Evolutionary conservation across 352 stramenopile species (phyloP).

Genomic region (Pythium brachiatum): DNA sequence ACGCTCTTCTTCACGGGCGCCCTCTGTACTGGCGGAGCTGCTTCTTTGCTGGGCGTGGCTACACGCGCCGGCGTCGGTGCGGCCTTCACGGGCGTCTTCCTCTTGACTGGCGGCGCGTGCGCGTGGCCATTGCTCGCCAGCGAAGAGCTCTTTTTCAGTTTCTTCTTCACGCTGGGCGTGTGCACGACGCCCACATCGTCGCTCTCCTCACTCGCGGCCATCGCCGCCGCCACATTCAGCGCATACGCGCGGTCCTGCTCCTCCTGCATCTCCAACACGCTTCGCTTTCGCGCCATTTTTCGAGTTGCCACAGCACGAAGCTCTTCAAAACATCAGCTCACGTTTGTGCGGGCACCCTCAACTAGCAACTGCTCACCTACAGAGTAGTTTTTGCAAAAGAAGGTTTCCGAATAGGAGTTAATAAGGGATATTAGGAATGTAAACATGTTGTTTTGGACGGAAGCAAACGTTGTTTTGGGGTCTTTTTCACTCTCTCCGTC

Average conservation of each 20-base stretch:
- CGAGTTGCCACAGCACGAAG: neutral
- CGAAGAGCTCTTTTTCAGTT: slow-evolving; percentile 10
- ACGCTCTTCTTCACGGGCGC: slow-evolving; percentile 4
- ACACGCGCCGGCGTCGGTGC: neutral
- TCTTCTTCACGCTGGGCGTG: slow-evolving; percentile 22
- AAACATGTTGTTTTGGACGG: neutral
- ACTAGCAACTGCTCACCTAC: neutral
- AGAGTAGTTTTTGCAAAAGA: neutral
- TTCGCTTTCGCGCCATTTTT: slow-evolving; percentile 59
- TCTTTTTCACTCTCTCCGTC: slow-evolving; percentile 1
- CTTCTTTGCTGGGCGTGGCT: neutral
- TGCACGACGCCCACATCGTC: slow-evolving; percentile 16
- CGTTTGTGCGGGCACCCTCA: too few relatives aligned
- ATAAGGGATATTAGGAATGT: neutral
- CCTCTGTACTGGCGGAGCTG: neutral
- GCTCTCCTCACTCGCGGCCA: slow-evolving; percentile 36
- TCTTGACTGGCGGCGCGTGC: neutral
- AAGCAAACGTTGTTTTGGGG: neutral
- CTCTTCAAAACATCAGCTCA: neutral
- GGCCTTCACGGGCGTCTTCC: slow-evolving; percentile 3
- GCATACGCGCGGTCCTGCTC: slow-evolving; percentile 28
- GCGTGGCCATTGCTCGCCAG: slow-evolving; percentile 2
- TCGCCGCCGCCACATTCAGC: slow-evolving; percentile 15
- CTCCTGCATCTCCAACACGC: slow-evolving; percentile 5
- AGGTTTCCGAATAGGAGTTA: neutral